Conservation (phyloP, 352 stramenopile genomes). For the Phytopythium cucurbitacearum region DNA sequence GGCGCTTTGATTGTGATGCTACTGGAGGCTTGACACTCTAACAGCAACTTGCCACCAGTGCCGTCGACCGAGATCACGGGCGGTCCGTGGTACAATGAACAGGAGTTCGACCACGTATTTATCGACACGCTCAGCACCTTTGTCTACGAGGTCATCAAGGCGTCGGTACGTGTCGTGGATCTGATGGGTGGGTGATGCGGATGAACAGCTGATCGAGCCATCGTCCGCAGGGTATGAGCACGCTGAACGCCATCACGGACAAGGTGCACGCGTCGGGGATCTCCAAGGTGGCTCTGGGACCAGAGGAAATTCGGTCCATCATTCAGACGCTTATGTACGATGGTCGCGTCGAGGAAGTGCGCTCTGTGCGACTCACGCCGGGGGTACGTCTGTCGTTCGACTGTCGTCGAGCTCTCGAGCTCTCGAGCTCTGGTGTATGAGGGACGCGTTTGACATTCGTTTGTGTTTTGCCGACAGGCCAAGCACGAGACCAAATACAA, state of each 20-base stretch:
- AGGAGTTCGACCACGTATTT: slow-evolving; percentile 99
- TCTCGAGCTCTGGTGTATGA: too few relatives aligned
- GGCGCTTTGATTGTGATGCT: slow-evolving; percentile 4
- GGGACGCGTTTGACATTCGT: background rate
- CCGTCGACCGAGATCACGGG: slow-evolving; percentile 98
- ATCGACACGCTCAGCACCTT: slow-evolving; percentile 96
- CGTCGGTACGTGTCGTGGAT: slow-evolving; percentile 23
- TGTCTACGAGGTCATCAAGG: slow-evolving; percentile 90
- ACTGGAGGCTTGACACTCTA: background rate
- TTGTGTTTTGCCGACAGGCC: slow-evolving; percentile 17
- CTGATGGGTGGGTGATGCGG: too few relatives aligned
- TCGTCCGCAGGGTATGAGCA: slow-evolving; percentile 60
- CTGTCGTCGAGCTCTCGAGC: background rate
- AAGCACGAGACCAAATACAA: slow-evolving; percentile 87
- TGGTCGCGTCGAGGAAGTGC: slow-evolving; percentile 87
- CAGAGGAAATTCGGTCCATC: slow-evolving; percentile 89
- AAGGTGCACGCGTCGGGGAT: slow-evolving; percentile 89
- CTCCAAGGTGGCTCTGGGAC: slow-evolving; percentile 87
- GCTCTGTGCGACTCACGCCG: slow-evolving; percentile 66
- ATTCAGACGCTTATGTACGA: slow-evolving; percentile 93
- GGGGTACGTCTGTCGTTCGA: slow-evolving; percentile 38
- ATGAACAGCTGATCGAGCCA: background rate
- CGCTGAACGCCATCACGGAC: slow-evolving; percentile 85
- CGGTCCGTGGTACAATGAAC: slow-evolving; percentile 99
- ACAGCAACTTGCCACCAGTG: slow-evolving; percentile 35